Percentiles rank a stretch among this genome's conserved stretches.
phyloP scores from a whole-genome alignment of 192 early-diverging fungal genomes.

The Gaertneriomyces semiglobifer region DNA sequence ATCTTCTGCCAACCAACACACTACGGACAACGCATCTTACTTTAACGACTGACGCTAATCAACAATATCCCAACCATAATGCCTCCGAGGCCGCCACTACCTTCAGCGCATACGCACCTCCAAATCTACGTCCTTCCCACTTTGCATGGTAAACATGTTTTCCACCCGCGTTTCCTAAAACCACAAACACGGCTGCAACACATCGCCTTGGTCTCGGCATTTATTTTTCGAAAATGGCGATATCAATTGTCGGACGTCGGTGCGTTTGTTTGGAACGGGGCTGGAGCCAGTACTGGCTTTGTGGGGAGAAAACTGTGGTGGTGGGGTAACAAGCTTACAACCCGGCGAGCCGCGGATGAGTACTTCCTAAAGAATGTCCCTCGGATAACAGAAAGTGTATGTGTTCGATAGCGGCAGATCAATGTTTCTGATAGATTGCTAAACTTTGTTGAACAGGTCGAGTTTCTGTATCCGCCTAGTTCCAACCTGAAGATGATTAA shows the following conservation, averaged over 20 bases:
- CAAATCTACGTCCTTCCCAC: constrained; percentile 45
- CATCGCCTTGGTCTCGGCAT: constrained; percentile 32
- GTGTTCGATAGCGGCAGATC: background rate
- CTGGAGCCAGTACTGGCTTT: constrained; percentile 7
- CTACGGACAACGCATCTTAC: too few relatives aligned
- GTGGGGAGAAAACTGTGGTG: constrained; percentile 15
- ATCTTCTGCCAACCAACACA: too few relatives aligned
- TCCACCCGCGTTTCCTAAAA: constrained; percentile 39
- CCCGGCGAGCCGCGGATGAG: constrained; percentile 42
- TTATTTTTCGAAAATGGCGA: constrained; percentile 45
- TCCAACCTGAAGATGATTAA: constrained; percentile 22
- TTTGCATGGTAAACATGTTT: constrained; percentile 31
- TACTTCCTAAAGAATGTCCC: constrained; percentile 51
- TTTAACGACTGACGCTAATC: too few relatives aligned
- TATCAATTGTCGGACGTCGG: constrained; percentile 39
- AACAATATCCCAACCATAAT: too few relatives aligned
- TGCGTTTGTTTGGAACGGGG: constrained; percentile 37
- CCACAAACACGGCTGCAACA: constrained; percentile 35
- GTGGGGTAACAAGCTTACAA: constrained; percentile 38
- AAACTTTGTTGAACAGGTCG: constrained; percentile 19
- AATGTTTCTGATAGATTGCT: constrained; percentile 5
- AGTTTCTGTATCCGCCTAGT: constrained; percentile 45
- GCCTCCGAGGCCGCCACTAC: background rate
- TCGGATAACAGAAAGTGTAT: constrained; percentile 30
- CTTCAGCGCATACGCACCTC: constrained; percentile 15